Conservation (phyloP, 495 filamentous ascomycete species). For the Amniculicola lignicola region DNA sequence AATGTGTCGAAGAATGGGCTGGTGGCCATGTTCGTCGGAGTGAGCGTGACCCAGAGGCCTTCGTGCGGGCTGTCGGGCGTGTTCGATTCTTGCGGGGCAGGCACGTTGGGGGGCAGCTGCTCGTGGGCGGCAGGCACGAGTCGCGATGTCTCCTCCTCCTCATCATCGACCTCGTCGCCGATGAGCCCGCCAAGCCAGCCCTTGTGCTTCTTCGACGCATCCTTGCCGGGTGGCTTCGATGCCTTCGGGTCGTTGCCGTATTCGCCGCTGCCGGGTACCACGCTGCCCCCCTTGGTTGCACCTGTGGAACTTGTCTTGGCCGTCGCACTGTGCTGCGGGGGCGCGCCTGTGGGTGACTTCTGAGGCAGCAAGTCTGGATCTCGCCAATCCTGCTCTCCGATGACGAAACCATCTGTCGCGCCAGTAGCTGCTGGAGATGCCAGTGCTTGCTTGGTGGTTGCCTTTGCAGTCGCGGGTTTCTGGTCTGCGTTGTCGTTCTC, state of each 20-base stretch:
- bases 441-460: constrained; percentile 31
- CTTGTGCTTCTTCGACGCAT: background rate
- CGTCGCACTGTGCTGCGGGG: constrained; percentile 15
- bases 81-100: background rate
- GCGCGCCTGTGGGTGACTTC: constrained; percentile 25
- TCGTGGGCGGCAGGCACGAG: background rate
- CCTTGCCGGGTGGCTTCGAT: background rate
- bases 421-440: constrained; percentile 27
- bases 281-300: constrained; percentile 59
- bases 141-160: background rate
- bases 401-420: constrained; percentile 69
- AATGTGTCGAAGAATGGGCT: constrained; percentile 96
- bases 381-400: constrained; percentile 89
- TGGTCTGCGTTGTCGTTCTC: constrained; percentile 46
- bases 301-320: constrained; percentile 41
- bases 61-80: constrained; percentile 56
- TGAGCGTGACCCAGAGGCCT: constrained; percentile 93
- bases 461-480: constrained; percentile 35
- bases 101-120: background rate
- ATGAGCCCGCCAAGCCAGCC: constrained; percentile 26
- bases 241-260: constrained; percentile 50
- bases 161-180: constrained; percentile 10
- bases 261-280: constrained; percentile 75
- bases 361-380: constrained; percentile 66
- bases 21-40: constrained; percentile 84